Percentiles rank a stretch among this genome's conserved stretches.
These are phyloP conservation scores for Orbilia brochopaga DNA, from an alignment of 2,329 filamentous ascomycete species.

Conservation along the genomic window DNA sequence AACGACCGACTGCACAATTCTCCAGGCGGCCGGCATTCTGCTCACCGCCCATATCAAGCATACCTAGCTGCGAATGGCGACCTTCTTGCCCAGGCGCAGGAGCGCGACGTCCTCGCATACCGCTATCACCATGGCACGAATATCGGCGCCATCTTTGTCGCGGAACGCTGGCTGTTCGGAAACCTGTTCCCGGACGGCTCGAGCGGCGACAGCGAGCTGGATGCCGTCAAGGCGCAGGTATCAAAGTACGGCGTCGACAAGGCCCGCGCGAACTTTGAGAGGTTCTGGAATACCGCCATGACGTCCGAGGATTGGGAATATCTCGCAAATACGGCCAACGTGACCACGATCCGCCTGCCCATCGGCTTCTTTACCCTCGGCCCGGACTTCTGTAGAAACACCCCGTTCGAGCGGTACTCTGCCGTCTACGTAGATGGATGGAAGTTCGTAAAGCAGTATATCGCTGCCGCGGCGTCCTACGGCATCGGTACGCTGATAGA, in stretches of 20 bases:
- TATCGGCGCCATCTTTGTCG: conserved; percentile 66
- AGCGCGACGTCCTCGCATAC: conserved; percentile 62
- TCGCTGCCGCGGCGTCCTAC: conserved; percentile 60
- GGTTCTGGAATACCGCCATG: conserved; percentile 64
- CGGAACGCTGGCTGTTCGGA: conserved; percentile 66
- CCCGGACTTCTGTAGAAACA: conserved; percentile 62
- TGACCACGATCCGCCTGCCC: conserved; percentile 67
- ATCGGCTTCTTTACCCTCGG: conserved; percentile 68
- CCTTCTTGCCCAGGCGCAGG: conserved; percentile 51
- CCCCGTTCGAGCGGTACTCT: conserved; percentile 62
- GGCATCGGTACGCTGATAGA: conserved; percentile 67
- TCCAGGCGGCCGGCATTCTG: neutral
- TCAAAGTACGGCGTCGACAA: conserved; percentile 61
- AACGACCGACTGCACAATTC: conserved; percentile 6
- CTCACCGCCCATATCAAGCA: neutral
- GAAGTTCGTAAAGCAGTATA: conserved; percentile 61
- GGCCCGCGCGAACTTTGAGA: conserved; percentile 63
- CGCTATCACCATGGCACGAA: conserved; percentile 68
- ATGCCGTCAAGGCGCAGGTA: conserved; percentile 60
- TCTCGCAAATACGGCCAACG: conserved; percentile 63
- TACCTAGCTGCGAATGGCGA: conserved; percentile 3
- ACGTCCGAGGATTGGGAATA: conserved; percentile 64
- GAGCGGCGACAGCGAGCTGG: conserved; percentile 62
- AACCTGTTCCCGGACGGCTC: conserved; percentile 62
- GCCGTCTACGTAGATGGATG: conserved; percentile 65